Base-by-base conservation (phyloP, 1,139 yeast genomes). In the Blastobotrys elegans region DNA sequence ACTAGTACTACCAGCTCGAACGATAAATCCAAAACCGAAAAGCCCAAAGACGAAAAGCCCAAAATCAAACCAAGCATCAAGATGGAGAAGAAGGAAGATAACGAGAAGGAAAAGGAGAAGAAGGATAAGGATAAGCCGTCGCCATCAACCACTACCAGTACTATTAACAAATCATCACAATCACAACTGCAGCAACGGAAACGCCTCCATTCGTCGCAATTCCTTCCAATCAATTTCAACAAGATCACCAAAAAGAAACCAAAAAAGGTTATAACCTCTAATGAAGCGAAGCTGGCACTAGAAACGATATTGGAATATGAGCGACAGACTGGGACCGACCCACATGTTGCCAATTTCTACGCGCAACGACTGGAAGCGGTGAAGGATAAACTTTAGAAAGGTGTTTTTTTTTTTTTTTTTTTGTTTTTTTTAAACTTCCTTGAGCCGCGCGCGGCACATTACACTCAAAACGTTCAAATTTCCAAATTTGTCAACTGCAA, bases 241-340 rank as follows among this genome's bases (percentile, higher is more conserved):
- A 41, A 41, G 22, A n/a, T 24, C 6, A 10, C 10, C 21, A 33
- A 26, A 8, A 33, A 33, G 11, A 20, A 16, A 6, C 4, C 32
- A 2, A 41, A 24, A 24, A 13, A 11, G 31, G 21, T 30, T 16
- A 36, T 43, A 2, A 16, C 46, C n/a, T 20, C 21, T 8, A 4
- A 14, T 11, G 46, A 43, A 36, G 46, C 46, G 14, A 21, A 21
- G 6, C 33, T 29, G 30, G 14, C 27, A 20, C 18, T 43, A 27
- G 46, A 43, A 36, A 7, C n/a, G 20, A 22, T 43, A 14, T 18
- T 43, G 7, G 46, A 35, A 14, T 43, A 30, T 16, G 46, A 43
- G 34, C 16, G 24, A 21, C 22, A 37, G 17, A 24, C 16, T 6
- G 7, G 24, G 21, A 20, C 21, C 18, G 46, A 43, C 24, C 46